Evolutionary conservation across 352 stramenopile species (phyloP).

Genomic region (Phytophthora pinifolia): DNA sequence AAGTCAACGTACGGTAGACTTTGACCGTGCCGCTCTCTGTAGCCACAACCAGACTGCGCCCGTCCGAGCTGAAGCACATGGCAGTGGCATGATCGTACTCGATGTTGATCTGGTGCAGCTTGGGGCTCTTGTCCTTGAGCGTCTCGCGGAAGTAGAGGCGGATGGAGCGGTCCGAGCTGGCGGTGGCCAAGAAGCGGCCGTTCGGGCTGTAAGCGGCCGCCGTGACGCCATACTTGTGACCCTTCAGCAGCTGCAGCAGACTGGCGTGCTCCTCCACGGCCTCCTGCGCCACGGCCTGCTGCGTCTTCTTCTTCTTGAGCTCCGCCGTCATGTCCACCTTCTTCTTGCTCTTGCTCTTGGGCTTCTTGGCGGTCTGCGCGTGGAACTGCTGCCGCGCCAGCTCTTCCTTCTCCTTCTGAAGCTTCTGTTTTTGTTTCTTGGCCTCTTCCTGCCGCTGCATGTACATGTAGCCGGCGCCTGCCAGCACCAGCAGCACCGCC

Average conservation of each 20-base stretch:
- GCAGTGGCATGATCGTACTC: conserved; percentile 81
- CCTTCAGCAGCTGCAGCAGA: conserved; percentile 54
- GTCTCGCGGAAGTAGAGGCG: conserved; percentile 68
- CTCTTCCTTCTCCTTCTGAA: conserved; percentile 54
- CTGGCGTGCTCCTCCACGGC: conserved; percentile 35
- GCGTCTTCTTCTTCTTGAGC: conserved; percentile 57
- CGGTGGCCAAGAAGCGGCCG: conserved; percentile 72
- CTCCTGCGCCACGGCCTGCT: conserved; percentile 17
- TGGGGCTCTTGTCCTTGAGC: conserved; percentile 61
- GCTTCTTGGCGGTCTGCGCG: conserved; percentile 48
- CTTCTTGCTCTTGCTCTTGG: conserved; percentile 56
- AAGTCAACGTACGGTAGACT: conserved; percentile 58
- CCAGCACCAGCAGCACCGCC: conserved; percentile 55
- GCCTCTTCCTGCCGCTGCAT: conserved; percentile 48
- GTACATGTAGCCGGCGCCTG: conserved; percentile 64
- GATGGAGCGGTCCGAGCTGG: conserved; percentile 74
- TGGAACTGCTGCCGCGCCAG: conserved; percentile 51
- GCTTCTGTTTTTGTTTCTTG: conserved; percentile 36
- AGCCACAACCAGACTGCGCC: conserved; percentile 66
- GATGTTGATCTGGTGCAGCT: conserved; percentile 64
- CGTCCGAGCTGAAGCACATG: conserved; percentile 76
- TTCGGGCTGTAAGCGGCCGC: conserved; percentile 75
- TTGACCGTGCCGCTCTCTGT: conserved; percentile 70
- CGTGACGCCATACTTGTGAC: conserved; percentile 73
- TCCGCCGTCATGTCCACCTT: conserved; percentile 75